Evolutionary conservation across 305 asterid species (phyloP).

Genomic region (Fraxinus sp.): DNA sequence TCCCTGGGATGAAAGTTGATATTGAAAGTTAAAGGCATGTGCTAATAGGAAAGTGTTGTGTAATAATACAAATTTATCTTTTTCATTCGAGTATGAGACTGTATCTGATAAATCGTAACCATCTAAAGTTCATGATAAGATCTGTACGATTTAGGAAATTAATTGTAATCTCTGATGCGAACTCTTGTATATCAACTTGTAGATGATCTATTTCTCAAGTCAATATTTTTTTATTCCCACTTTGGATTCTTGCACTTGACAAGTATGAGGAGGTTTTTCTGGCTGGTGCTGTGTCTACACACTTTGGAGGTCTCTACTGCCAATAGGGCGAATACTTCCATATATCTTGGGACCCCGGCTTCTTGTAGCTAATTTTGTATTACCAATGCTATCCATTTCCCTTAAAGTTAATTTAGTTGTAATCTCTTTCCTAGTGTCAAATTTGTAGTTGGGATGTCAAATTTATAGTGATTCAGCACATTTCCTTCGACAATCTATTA

Average conservation of each 20-base stretch:
- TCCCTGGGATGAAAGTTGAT: slow-evolving; percentile 9
- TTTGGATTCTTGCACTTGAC: background rate
- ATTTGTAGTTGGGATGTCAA: background rate
- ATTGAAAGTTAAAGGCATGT: background rate
- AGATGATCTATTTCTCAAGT: background rate
- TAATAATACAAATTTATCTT: background rate
- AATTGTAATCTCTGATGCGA: background rate
- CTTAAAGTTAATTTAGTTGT: background rate
- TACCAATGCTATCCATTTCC: background rate
- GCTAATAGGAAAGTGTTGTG: background rate
- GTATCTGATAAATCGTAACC: slow-evolving; percentile 8
- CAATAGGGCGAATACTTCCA: background rate
- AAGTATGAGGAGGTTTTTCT: slow-evolving; percentile 1
- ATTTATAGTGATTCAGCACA: background rate
- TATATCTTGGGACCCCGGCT: background rate
- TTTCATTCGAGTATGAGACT: background rate
- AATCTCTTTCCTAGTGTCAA: background rate
- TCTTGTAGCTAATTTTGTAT: background rate
- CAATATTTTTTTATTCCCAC: background rate
- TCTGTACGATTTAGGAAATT: background rate
- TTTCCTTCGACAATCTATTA: background rate
- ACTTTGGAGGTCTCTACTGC: background rate
- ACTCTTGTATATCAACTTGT: background rate
- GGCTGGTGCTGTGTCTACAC: background rate
- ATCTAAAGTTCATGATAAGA: background rate